These are phyloP conservation scores for Fusarium sp. DNA, from an alignment of 2,329 filamentous ascomycete genomes.

Conservation along the genomic window DNA sequence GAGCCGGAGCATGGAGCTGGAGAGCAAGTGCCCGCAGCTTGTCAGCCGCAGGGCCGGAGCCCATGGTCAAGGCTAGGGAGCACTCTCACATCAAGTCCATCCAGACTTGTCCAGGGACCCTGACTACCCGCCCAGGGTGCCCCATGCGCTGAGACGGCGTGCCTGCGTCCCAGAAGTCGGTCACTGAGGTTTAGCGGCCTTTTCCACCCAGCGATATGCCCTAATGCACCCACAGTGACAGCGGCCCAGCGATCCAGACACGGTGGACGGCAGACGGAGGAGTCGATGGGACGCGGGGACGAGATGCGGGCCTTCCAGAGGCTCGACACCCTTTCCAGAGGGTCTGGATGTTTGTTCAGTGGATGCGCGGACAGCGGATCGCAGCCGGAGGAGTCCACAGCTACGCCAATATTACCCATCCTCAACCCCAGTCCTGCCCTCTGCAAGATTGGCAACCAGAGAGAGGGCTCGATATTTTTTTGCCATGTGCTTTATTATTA, in stretches of 20 bases:
- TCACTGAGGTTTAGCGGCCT: conserved; percentile 49
- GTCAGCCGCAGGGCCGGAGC: conserved; percentile 29
- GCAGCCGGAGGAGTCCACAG: conserved; percentile 37
- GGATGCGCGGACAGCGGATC: conserved; percentile 41
- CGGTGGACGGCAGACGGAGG: conserved; percentile 32
- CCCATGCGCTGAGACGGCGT: conserved; percentile 41
- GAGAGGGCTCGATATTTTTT: conserved; percentile 27
- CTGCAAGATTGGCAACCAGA: conserved; percentile 26
- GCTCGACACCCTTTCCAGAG: conserved; percentile 11
- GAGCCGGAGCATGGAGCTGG: conserved; percentile 41
- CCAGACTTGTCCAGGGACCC: conserved; percentile 35
- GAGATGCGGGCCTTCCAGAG: conserved; percentile 36
- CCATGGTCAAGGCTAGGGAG: conserved; percentile 27
- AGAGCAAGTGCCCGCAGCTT: conserved; percentile 18
- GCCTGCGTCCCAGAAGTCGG: conserved; percentile 46
- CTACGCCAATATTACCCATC: conserved; percentile 32
- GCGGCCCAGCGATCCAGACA: conserved; percentile 45
- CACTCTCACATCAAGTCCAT: conserved; percentile 11
- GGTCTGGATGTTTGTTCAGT: conserved; percentile 28
- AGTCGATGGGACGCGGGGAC: conserved; percentile 39
- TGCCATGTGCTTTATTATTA: conserved; percentile 22
- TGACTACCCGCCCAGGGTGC: conserved; percentile 32
- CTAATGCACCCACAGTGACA: conserved; percentile 48
- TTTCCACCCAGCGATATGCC: conserved; percentile 40
- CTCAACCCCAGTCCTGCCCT: conserved; percentile 26